Conservation (phyloP, 768 basidiomycete genomes). For the Exsudoporus frostii region DNA sequence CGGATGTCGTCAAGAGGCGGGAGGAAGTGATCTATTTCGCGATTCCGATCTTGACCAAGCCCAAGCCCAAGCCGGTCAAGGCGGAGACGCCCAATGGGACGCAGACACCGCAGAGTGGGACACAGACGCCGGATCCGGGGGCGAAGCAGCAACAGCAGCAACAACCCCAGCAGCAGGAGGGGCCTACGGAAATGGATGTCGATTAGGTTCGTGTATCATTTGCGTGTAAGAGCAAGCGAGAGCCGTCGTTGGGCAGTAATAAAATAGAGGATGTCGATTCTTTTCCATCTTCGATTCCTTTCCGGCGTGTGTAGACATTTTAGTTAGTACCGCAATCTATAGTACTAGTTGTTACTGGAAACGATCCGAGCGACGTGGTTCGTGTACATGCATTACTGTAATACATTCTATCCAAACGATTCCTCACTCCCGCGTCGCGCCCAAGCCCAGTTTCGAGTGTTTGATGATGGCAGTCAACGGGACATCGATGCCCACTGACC, state of each 20-base stretch:
- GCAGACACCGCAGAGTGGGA: slow-evolving; percentile 69
- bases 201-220: slow-evolving; percentile 47
- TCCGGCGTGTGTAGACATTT: slow-evolving; percentile 3
- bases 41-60: slow-evolving; percentile 85
- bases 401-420: background rate
- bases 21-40: slow-evolving; percentile 92
- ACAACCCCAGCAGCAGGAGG: slow-evolving; percentile 27
- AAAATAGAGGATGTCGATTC: background rate
- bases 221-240: background rate
- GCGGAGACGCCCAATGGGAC: slow-evolving; percentile 50
- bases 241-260: background rate
- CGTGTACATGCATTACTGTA: background rate
- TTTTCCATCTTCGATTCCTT: background rate
- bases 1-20: slow-evolving; percentile 84
- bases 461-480: slow-evolving; percentile 87
- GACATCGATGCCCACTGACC: slow-evolving; percentile 59
- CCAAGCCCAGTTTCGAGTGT: slow-evolving; percentile 79
- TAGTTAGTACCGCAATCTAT: slow-evolving; percentile 13
- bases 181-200: slow-evolving; percentile 81
- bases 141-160: slow-evolving; percentile 28
- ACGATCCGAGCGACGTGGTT: background rate
- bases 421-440: slow-evolving; percentile 42
- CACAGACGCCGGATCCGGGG: slow-evolving; percentile 52
- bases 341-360: background rate
- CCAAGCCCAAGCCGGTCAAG: slow-evolving; percentile 84